phyloP scores from a whole-genome alignment of 2,329 filamentous ascomycete species.

The Colletotrichum musicola region DNA sequence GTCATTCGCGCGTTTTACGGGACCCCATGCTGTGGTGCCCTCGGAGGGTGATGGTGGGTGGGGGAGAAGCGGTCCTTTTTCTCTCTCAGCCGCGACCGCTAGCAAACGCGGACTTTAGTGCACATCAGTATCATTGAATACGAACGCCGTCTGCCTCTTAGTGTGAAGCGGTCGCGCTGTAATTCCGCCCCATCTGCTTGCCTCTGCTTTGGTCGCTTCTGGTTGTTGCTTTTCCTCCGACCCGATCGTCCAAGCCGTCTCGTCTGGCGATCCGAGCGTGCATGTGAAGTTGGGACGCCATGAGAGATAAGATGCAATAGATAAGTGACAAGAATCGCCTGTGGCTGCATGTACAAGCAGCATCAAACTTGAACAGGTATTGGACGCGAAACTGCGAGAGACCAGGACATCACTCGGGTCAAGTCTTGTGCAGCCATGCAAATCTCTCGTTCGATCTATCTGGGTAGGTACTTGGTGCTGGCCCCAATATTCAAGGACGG shows the following conservation, averaged over 20 bases:
- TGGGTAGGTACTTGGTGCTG: slow-evolving; percentile 2
- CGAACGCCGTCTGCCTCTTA: neutral
- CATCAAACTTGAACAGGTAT: slow-evolving; percentile 6
- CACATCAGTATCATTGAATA: neutral
- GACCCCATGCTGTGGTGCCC: slow-evolving; percentile 10
- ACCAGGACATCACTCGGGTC: too few species aligned
- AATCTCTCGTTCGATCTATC: neutral
- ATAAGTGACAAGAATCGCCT: neutral
- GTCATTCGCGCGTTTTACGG: slow-evolving; percentile 28
- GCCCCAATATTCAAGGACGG: neutral
- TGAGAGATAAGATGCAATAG: slow-evolving; percentile 17
- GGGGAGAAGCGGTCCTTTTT: neutral
- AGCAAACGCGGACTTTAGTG: neutral
- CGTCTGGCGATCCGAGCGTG: slow-evolving; percentile 25
- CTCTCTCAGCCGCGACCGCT: slow-evolving; percentile 18
- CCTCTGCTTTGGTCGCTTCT: slow-evolving; percentile 1
- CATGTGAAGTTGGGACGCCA: slow-evolving; percentile 14
- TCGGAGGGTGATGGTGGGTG: neutral
- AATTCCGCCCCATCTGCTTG: neutral
- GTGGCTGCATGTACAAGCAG: slow-evolving; percentile 6
- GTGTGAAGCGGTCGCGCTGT: neutral
- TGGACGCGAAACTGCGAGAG: neutral
- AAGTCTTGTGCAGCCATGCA: neutral
- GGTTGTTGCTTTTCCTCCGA: slow-evolving; percentile 34
- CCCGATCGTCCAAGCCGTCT: slow-evolving; percentile 20